Evolutionary conservation across 495 filamentous ascomycete species (phyloP).

Genomic region (Haplographium delicatum): DNA sequence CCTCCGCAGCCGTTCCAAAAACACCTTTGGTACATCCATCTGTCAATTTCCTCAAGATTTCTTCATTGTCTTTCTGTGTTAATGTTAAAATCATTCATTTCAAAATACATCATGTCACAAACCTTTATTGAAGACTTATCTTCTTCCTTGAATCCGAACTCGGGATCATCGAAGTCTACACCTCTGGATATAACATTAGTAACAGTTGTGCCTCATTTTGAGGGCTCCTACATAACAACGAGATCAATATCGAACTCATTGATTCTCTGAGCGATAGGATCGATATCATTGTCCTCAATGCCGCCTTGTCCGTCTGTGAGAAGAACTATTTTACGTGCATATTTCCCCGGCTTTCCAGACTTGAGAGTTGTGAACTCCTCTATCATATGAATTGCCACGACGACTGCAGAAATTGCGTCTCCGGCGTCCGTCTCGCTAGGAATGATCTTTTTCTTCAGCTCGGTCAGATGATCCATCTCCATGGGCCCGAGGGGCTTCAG

Average conservation of each 20-base stretch:
- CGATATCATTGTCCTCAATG: conserved; percentile 62
- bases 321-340: conserved; percentile 72
- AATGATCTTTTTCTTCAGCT: conserved; percentile 54
- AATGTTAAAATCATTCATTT: conserved; percentile 5
- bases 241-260: conserved; percentile 73
- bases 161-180: conserved; percentile 88
- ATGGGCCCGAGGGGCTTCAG: conserved; percentile 66
- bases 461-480: conserved; percentile 62
- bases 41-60: conserved; percentile 53
- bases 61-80: conserved; percentile 59
- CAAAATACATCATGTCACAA: not conserved
- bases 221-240: conserved; percentile 61
- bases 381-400: conserved; percentile 86
- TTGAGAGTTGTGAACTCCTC: conserved; percentile 50
- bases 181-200: conserved; percentile 49
- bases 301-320: conserved; percentile 72
- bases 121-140: conserved; percentile 70
- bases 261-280: conserved; percentile 63
- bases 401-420: conserved; percentile 81
- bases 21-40: conserved; percentile 58
- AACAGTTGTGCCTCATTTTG: not conserved
- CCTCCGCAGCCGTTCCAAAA: conserved; percentile 81
- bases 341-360: conserved; percentile 73
- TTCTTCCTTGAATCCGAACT: conserved; percentile 91
- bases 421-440: conserved; percentile 67